Percentiles rank a stretch among this genome's conserved stretches.
phyloP scores from a whole-genome alignment of 1,284 basidiomycete species.

The Ganoderma boninense region DNA sequence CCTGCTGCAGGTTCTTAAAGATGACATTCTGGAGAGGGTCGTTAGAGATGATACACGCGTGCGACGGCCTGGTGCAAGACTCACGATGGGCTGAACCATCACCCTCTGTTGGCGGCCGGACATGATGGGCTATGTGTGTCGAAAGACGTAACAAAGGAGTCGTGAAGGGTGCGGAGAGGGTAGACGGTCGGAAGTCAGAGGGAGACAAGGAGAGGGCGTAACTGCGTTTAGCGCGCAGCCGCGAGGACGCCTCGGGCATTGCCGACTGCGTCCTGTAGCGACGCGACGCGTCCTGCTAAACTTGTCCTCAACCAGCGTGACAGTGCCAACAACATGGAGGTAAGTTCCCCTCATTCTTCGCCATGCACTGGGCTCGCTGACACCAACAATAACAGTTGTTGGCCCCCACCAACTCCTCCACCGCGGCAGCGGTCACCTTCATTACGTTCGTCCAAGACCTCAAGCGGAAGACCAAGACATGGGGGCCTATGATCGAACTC shows the following conservation, averaged over 20 bases:
- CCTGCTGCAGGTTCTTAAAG: slow-evolving; percentile 97
- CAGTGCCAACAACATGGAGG: slow-evolving; percentile 46
- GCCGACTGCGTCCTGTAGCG: slow-evolving; percentile 36
- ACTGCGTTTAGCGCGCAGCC: slow-evolving; percentile 22
- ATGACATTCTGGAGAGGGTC: slow-evolving; percentile 87
- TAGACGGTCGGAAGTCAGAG: slow-evolving; percentile 2
- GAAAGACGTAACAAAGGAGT: slow-evolving; percentile 29
- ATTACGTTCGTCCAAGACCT: slow-evolving; percentile 99
- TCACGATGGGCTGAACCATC: slow-evolving; percentile 98
- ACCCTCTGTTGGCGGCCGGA: slow-evolving; percentile 91
- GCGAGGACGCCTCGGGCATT: slow-evolving; percentile 29
- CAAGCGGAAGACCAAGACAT: slow-evolving; percentile 95
- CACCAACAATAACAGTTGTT: slow-evolving; percentile 43
- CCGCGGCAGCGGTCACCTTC: slow-evolving; percentile 97
- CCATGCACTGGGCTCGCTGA: not conserved
- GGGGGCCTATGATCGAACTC: slow-evolving; percentile 97
- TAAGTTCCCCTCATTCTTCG: slow-evolving; percentile 19
- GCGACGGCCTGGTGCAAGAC: slow-evolving; percentile 41
- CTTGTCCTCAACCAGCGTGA: slow-evolving; percentile 35
- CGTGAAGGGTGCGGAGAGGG: slow-evolving; percentile 21
- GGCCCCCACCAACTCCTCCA: slow-evolving; percentile 78
- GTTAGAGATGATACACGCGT: slow-evolving; percentile 21
- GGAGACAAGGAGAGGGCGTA: slow-evolving; percentile 4
- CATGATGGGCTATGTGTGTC: slow-evolving; percentile 63
- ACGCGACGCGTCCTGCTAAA: slow-evolving; percentile 40